Base-by-base conservation (phyloP, 176 grass and related monocot genomes). In the Carex kokanica region DNA sequence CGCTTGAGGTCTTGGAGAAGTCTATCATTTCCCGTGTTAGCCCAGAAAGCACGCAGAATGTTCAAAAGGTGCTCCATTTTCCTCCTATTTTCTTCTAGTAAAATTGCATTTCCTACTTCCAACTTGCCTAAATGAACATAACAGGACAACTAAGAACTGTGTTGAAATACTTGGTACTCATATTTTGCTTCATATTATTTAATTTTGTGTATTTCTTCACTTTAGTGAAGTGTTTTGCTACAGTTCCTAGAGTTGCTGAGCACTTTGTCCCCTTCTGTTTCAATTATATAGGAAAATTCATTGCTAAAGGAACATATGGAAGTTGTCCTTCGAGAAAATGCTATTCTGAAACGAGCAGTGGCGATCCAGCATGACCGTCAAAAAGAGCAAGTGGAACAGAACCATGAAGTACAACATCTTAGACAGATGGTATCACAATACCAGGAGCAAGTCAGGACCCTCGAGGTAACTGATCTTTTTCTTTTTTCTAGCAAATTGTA, bases 301-400 rank as follows among this genome's bases (percentile, higher is more conserved):
- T 47, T 85, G 74, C 84, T 86, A 16, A 97, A 90, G 75, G 91
- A 94, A 63, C 91, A 94, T 14, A 43, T 94, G 31, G 89, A 92
- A 73, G 64, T 53, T 24, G 25, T 89, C 3, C 36, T 84, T 7
- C 82, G 60, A 38, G 94, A 97, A 65, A 97, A 94, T 59, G 59
- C 32, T 75, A 87, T 94, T 81, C 86, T 97, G n/a, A 97, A 94
- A 83, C 87, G 83, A 83, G 94, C 90, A 5, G 84, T 94, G 58
- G 57, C 90, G n/a, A 94, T 97, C 57, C 92, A 94, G 73, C 77
- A 94, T 81, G 92, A 89, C 9, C 89, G 86, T 7, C 91, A 92
- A 68, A 91, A 91, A 58, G 92, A 94, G 69, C 78, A 90, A 3
- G 90, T 91, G 0, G 88, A 82, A 72, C 90, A 70, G 60, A 84